Evolutionary conservation across 768 basidiomycete species (phyloP).

Genomic region (Cytidiella melzeri): DNA sequence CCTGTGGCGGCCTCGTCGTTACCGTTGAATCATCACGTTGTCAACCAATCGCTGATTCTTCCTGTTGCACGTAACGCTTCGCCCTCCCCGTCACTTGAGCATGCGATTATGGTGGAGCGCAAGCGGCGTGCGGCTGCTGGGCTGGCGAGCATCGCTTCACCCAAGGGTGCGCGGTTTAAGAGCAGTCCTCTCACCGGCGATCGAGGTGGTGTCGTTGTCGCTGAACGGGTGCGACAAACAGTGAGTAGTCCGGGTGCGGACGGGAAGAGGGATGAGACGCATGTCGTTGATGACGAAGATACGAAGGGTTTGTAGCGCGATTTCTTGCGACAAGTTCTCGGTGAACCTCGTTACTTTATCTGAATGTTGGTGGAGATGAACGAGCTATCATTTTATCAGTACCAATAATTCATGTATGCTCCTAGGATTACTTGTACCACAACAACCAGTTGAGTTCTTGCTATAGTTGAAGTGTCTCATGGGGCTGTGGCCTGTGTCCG

Average conservation of each 20-base stretch:
- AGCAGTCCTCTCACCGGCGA: conserved; percentile 60
- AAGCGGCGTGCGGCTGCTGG: conserved; percentile 41
- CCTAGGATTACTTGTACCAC: too few relatives aligned
- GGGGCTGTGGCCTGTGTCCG: too few relatives aligned
- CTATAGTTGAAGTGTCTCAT: too few relatives aligned
- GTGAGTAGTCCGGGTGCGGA: neutral
- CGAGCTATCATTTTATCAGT: too few relatives aligned
- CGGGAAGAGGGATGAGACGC: neutral
- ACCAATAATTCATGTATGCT: too few relatives aligned
- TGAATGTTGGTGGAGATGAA: too few relatives aligned
- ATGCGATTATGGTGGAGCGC: conserved; percentile 62
- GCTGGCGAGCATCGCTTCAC: conserved; percentile 13
- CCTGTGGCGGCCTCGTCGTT: conserved; percentile 7
- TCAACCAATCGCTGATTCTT: conserved; percentile 11
- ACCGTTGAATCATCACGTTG: conserved; percentile 6
- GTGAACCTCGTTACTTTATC: too few relatives aligned
- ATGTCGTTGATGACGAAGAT: neutral
- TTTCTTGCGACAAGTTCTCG: too few relatives aligned
- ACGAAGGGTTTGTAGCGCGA: too few relatives aligned
- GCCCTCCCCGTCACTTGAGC: conserved; percentile 59
- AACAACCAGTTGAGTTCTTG: too few relatives aligned
- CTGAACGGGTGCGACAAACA: conserved; percentile 37
- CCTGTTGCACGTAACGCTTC: conserved; percentile 32
- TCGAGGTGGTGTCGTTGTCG: conserved; percentile 38
- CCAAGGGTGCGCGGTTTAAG: conserved; percentile 63